phyloP scores from a whole-genome alignment of 352 stramenopile genomes.

The Hyaloperonospora arabidopsidis region DNA sequence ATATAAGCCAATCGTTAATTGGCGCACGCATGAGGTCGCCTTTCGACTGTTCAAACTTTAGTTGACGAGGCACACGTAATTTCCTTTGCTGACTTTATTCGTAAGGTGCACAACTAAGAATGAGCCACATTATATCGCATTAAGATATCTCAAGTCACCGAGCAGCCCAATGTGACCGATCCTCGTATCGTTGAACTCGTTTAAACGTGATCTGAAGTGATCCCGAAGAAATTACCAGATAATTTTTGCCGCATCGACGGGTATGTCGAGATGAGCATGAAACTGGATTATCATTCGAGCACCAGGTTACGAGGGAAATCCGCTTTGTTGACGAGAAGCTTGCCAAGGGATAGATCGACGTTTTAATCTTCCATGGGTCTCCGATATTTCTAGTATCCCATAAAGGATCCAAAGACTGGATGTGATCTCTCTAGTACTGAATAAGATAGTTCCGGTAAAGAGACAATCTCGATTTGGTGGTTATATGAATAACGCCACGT shows the following conservation, averaged over 20 bases:
- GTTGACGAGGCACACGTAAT: too few species aligned
- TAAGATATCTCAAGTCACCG: too few species aligned
- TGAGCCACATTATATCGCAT: conserved; percentile 2
- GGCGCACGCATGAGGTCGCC: too few species aligned
- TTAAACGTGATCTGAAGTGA: neutral
- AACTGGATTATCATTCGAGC: too few species aligned
- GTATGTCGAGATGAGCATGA: neutral
- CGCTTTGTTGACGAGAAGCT: neutral
- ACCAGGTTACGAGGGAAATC: neutral
- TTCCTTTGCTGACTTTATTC: too few species aligned
- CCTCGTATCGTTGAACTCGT: too few species aligned
- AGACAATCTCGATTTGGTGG: neutral
- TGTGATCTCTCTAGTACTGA: neutral
- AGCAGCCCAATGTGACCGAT: too few species aligned
- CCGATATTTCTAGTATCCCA: neutral
- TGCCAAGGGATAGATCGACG: neutral
- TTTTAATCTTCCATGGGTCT: neutral
- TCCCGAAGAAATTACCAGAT: neutral
- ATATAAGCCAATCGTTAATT: too few species aligned
- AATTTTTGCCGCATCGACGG: neutral
- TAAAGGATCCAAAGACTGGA: neutral
- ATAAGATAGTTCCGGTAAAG: neutral
- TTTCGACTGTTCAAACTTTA: too few species aligned
- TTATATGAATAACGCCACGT: neutral
- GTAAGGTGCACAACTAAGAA: too few species aligned